Base-by-base conservation (phyloP, 2,329 filamentous ascomycete species). In the Teratosphaeria zuluensis region DNA sequence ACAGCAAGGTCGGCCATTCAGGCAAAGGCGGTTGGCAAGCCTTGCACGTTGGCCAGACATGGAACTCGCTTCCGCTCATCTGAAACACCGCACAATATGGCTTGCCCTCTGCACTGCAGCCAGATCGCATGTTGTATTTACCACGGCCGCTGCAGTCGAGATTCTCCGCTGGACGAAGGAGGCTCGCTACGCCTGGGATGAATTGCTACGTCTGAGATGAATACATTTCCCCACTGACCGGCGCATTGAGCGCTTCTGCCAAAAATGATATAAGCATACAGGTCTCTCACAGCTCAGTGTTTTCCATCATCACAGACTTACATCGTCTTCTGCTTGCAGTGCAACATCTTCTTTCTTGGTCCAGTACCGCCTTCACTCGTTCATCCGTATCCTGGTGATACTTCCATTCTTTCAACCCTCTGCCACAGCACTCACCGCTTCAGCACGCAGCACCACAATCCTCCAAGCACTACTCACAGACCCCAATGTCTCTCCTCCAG, bases 401-500 rank as follows among this genome's bases (percentile, higher is more conserved):
- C 24, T 32, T 53, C 19, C 52, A 31, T 32, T 53, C 52, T 31
- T 53, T 53, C 52, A 14, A 31, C 12, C 12, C 16, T 16, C 4
- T n/a, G 16, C 14, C 28, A 31, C 31, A 31, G 14, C 14, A n/a
- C 8, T 52, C 30, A 52, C 4, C n/a, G 30, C 30, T 5, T 31
- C 51, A 52, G 21, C 8, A 24, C 16, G 51, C 51, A 52, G 51
- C 14, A 52, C 12, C 30, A 52, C 30, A 3, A 12, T 21, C 14
- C 21, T 16, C 4, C 7, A 28, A 52, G 6, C 51, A 52, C 12
- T 35, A 35, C 0, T 14, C 16, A 12, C 32, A n/a, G 14, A 31
- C 11, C 4, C 7, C 28, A 16, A 70, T 70, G 68, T 66, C 66
- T 57, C 57, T 64, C 61, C 53, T 69, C 55, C 61, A 61, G 58